A percentile compares a stretch with the other conserved stretches of the same genome.
Evolutionary conservation across 148 eudicot species (phyloP).

Genomic region (Agrostemma githago): DNA sequence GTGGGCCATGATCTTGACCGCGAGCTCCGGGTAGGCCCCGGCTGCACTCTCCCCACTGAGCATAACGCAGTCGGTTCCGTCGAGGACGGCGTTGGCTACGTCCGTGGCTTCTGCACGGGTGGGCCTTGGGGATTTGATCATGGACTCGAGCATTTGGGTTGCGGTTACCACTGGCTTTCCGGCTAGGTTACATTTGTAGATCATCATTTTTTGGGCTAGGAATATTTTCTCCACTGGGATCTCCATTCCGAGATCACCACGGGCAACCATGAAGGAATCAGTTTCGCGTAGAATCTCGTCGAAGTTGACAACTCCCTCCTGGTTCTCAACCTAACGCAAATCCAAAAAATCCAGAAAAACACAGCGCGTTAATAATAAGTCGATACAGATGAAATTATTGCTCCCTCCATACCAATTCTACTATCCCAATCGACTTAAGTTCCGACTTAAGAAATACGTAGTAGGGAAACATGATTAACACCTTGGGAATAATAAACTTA

Average conservation of each 20-base stretch:
- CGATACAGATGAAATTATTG: background rate
- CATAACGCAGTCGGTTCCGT: conserved; percentile 83
- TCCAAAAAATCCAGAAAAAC: background rate
- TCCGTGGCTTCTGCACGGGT: conserved; percentile 87
- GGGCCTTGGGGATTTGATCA: conserved; percentile 74
- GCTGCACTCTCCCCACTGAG: conserved; percentile 86
- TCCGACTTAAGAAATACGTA: too few species aligned
- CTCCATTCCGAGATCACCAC: conserved; percentile 93
- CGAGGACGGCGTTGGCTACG: conserved; percentile 77
- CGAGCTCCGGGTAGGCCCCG: conserved; percentile 82
- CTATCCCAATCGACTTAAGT: too few species aligned
- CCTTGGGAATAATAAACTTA: too few species aligned
- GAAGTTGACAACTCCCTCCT: conserved; percentile 81
- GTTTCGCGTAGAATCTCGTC: conserved; percentile 78
- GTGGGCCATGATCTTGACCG: conserved; percentile 77
- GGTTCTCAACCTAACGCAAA: conserved; percentile 64
- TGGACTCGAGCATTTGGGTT: conserved; percentile 83
- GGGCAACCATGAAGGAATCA: conserved; percentile 87
- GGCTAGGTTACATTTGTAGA: conserved; percentile 75
- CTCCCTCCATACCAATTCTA: too few species aligned
- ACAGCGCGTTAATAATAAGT: background rate
- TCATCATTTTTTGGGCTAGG: conserved; percentile 88
- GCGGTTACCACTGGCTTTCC: conserved; percentile 89
- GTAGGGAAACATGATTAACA: too few species aligned
- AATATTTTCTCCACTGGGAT: conserved; percentile 84